These are phyloP conservation scores for Pyrenochaeta sp. DNA, from an alignment of 2,329 filamentous ascomycete genomes.

Conservation along the genomic window DNA sequence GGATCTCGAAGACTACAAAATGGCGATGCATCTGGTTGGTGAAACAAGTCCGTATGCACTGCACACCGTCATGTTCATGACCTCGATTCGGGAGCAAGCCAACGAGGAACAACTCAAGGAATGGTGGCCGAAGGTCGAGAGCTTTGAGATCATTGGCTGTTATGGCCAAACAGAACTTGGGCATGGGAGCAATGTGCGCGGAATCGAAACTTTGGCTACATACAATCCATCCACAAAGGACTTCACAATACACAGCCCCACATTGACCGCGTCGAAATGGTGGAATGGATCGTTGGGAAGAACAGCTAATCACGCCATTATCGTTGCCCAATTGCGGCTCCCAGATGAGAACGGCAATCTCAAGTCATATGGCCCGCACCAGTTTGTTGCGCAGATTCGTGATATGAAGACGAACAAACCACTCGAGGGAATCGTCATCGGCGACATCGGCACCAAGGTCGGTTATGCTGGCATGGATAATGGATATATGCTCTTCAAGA, in stretches of 20 bases:
- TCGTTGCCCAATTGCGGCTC: slow-evolving; percentile 57
- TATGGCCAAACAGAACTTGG: slow-evolving; percentile 61
- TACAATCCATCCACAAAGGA: slow-evolving; percentile 53
- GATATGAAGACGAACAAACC: slow-evolving; percentile 52
- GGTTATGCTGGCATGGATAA: slow-evolving; percentile 12
- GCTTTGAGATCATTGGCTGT: slow-evolving; percentile 51
- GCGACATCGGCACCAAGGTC: slow-evolving; percentile 59
- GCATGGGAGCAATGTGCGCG: slow-evolving; percentile 59
- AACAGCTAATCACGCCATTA: slow-evolving; percentile 42
- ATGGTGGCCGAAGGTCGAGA: slow-evolving; percentile 47
- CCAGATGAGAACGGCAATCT: slow-evolving; percentile 26
- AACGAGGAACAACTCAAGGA: slow-evolving; percentile 55
- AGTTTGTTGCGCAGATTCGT: slow-evolving; percentile 60
- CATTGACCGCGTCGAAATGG: slow-evolving; percentile 40
- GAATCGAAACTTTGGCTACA: slow-evolving; percentile 56
- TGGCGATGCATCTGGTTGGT: too few species aligned
- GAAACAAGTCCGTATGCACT: too few species aligned
- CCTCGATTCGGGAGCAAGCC: too few species aligned
- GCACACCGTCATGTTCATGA: too few species aligned
- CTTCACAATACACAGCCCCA: slow-evolving; percentile 59
- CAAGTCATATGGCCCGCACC: slow-evolving; percentile 54
- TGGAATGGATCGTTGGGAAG: slow-evolving; percentile 26
- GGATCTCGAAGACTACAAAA: too few species aligned
- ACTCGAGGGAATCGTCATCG: slow-evolving; percentile 56
- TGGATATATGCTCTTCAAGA: too few species aligned